A percentile compares a stretch with the other conserved stretches of the same genome.
phyloP scores from a whole-genome alignment of 2,329 filamentous ascomycete genomes.

The Calonectria pauciramosa region DNA sequence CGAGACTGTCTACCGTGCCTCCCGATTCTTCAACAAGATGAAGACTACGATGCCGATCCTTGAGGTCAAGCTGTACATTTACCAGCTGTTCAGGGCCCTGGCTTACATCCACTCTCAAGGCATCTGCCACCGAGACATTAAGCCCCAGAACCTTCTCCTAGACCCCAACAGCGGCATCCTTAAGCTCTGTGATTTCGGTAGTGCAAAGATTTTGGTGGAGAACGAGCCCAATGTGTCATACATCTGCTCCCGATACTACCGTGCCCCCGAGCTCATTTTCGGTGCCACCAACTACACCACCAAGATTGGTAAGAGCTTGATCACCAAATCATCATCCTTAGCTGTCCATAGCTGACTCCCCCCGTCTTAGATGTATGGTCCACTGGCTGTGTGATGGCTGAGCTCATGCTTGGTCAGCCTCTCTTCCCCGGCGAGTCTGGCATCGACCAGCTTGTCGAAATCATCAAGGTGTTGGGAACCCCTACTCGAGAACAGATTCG shows the following conservation, averaged over 20 bases:
- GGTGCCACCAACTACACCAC: slow-evolving; percentile 99
- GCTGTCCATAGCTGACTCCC: slow-evolving; percentile 21
- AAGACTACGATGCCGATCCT: slow-evolving; percentile 99
- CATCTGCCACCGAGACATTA: slow-evolving; percentile 99
- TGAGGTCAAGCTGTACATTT: slow-evolving; percentile 99
- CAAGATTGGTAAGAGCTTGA: slow-evolving; percentile 88
- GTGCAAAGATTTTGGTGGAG: slow-evolving; percentile 97
- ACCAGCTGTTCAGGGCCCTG: slow-evolving; percentile 97
- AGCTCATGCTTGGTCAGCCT: slow-evolving; percentile 98
- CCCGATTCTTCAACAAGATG: slow-evolving; percentile 99
- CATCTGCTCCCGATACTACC: slow-evolving; percentile 99
- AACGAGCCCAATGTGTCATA: slow-evolving; percentile 99
- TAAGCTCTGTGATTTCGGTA: slow-evolving; percentile 99
- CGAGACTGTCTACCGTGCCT: slow-evolving; percentile 97
- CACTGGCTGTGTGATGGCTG: slow-evolving; percentile 98
- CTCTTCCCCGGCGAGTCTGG: slow-evolving; percentile 98
- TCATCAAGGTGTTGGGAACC: slow-evolving; percentile 98
- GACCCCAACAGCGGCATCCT: slow-evolving; percentile 92
- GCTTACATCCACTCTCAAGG: slow-evolving; percentile 99
- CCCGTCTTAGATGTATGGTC: slow-evolving; percentile 97
- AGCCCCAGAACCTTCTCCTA: slow-evolving; percentile 96
- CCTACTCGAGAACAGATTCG: slow-evolving; percentile 98
- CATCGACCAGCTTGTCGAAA: slow-evolving; percentile 98
- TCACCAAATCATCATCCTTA: not conserved
- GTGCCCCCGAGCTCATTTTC: slow-evolving; percentile 97